Conservation (phyloP, 768 basidiomycete species). For the Psilocybe tampanensis region DNA sequence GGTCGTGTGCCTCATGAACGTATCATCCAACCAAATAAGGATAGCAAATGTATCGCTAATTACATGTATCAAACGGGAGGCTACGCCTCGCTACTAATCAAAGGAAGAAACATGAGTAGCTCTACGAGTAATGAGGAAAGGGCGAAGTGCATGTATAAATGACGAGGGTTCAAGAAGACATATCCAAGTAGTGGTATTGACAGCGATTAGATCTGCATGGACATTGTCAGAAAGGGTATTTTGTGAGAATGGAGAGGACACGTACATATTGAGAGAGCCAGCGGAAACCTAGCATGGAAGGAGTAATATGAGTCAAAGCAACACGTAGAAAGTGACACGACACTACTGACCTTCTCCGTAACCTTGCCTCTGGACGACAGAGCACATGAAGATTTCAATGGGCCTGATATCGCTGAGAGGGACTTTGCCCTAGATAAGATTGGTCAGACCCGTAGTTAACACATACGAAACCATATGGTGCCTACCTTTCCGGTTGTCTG, state of each 20-base stretch:
- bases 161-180: background rate
- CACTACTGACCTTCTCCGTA: slow-evolving; percentile 83
- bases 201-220: slow-evolving; percentile 38
- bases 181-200: slow-evolving; percentile 9
- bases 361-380: slow-evolving; percentile 97
- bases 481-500: slow-evolving; percentile 99
- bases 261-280: slow-evolving; percentile 97
- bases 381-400: slow-evolving; percentile 99
- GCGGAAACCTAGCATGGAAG: slow-evolving; percentile 71
- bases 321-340: slow-evolving; percentile 16
- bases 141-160: slow-evolving; percentile 7
- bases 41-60: slow-evolving; percentile 6
- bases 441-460: slow-evolving; percentile 1
- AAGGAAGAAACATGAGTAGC: background rate
- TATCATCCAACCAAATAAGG: slow-evolving; percentile 1
- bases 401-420: slow-evolving; percentile 96
- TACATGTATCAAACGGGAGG: slow-evolving; percentile 12
- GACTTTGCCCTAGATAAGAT: slow-evolving; percentile 79
- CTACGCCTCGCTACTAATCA: slow-evolving; percentile 10
- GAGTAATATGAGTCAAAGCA: slow-evolving; percentile 7
- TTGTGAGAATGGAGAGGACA: slow-evolving; percentile 8
- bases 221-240: slow-evolving; percentile 4
- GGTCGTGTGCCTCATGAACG: no score
- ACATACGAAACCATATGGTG: slow-evolving; percentile 2
- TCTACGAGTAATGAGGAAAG: slow-evolving; percentile 6